These are phyloP conservation scores for Thraustochytrium sp. DNA, from an alignment of 352 stramenopile genomes.

Conservation along the genomic window DNA sequence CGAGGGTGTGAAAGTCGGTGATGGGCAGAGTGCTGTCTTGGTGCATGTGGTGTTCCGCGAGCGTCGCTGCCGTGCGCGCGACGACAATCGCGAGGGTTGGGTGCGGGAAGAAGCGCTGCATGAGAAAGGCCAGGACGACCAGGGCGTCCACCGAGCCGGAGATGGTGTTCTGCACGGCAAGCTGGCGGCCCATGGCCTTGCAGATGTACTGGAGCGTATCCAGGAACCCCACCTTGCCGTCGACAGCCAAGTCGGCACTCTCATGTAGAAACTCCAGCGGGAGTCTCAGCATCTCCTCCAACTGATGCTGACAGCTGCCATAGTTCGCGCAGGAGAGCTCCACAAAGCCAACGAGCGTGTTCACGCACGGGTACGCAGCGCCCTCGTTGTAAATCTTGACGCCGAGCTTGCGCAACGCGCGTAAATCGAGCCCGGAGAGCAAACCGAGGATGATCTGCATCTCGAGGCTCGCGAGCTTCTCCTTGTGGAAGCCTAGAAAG, in stretches of 20 bases:
- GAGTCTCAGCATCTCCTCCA: neutral
- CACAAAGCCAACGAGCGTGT: neutral
- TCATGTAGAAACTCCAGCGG: constrained; percentile 2
- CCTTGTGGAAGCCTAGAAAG: constrained; percentile 7
- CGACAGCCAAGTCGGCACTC: neutral
- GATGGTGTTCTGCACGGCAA: neutral
- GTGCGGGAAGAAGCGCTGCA: neutral
- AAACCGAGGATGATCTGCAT: neutral
- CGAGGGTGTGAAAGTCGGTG: neutral
- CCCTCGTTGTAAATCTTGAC: neutral
- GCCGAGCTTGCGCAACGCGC: neutral
- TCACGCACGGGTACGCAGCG: neutral
- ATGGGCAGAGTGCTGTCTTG: constrained; percentile 1
- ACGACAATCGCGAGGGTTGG: neutral
- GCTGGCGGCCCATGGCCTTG: neutral
- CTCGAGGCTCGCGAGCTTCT: constrained; percentile 8
- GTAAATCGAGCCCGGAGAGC: neutral
- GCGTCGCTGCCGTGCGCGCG: neutral
- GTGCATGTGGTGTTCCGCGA: neutral
- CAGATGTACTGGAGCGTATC: neutral
- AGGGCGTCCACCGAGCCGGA: neutral
- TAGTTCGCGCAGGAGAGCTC: neutral
- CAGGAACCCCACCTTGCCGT: neutral
- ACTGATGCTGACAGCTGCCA: neutral
- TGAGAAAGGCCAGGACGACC: neutral